These are phyloP conservation scores for Ajuga reptans DNA, from an alignment of 305 asterid species.

Conservation along the genomic window DNA sequence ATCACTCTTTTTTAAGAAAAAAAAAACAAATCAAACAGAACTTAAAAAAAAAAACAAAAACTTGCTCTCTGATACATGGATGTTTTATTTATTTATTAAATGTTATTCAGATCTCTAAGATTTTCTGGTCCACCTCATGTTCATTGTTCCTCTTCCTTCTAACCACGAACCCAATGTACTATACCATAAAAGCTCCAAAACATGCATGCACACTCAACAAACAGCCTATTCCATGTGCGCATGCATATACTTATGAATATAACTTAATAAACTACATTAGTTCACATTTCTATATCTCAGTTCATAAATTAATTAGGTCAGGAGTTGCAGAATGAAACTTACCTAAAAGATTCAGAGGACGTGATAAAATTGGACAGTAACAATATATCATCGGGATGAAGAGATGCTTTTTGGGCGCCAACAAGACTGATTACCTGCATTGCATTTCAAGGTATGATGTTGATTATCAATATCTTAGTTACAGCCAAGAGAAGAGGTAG, in stretches of 20 bases:
- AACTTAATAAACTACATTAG: slow-evolving; percentile 7
- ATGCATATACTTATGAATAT: not conserved
- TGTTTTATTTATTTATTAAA: not conserved
- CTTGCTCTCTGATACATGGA: not conserved
- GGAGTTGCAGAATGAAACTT: slow-evolving; percentile 20
- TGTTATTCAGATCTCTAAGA: not conserved
- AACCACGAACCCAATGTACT: not conserved
- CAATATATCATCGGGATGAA: slow-evolving; percentile 91
- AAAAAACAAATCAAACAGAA: too few relatives aligned
- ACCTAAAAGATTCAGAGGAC: slow-evolving; percentile 97
- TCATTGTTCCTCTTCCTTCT: not conserved
- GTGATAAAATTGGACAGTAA: slow-evolving; percentile 80
- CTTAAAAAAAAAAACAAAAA: not conserved
- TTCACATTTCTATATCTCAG: not conserved
- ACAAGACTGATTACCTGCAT: slow-evolving; percentile 94
- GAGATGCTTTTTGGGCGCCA: slow-evolving; percentile 86
- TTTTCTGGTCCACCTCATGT: not conserved
- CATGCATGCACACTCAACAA: not conserved
- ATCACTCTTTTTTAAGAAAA: not conserved
- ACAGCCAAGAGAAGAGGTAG: slow-evolving; percentile 1
- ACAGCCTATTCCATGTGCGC: not conserved
- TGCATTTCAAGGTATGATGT: slow-evolving; percentile 25
- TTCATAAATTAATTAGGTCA: slow-evolving; percentile 10
- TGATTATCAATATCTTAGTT: slow-evolving; percentile 11
- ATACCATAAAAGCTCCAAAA: not conserved